Conservation (phyloP, 176 grass and related monocot genomes). For the Oryza australiensis region DNA sequence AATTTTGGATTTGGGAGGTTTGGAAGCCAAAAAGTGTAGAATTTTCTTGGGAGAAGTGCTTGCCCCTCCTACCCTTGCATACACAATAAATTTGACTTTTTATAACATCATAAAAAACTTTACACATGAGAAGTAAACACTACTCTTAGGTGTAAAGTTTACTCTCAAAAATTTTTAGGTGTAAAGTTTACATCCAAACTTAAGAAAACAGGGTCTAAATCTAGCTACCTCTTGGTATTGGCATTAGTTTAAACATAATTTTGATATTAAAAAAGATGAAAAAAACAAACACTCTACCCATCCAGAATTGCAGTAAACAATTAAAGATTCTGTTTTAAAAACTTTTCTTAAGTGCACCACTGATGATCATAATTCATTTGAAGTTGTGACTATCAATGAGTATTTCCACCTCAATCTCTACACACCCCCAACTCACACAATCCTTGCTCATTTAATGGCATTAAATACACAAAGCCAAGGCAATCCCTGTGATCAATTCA, state of each 20-base stretch:
- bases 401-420: background rate
- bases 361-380: background rate
- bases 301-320: background rate
- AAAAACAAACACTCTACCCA: background rate
- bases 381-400: background rate
- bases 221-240: background rate
- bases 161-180: too few relatives aligned
- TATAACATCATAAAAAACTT: too few relatives aligned
- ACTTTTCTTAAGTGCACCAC: background rate
- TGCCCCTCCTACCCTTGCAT: too few relatives aligned
- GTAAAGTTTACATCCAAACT: too few relatives aligned
- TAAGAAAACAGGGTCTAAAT: too few relatives aligned
- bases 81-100: too few relatives aligned
- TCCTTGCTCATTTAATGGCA: slow-evolving; percentile 45
- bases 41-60: too few relatives aligned
- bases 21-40: too few relatives aligned
- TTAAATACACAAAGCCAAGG: slow-evolving; percentile 55
- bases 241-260: background rate
- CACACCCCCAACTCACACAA: background rate
- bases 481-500: slow-evolving; percentile 18
- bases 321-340: background rate
- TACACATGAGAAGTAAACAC: too few relatives aligned
- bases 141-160: too few relatives aligned
- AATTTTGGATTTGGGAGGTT: too few relatives aligned
- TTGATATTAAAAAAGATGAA: background rate